Percentiles rank a stretch among this genome's conserved stretches.
Conservation (phyloP, 2,329 filamentous ascomycete species). For the Drechslerella coelobrocha region DNA sequence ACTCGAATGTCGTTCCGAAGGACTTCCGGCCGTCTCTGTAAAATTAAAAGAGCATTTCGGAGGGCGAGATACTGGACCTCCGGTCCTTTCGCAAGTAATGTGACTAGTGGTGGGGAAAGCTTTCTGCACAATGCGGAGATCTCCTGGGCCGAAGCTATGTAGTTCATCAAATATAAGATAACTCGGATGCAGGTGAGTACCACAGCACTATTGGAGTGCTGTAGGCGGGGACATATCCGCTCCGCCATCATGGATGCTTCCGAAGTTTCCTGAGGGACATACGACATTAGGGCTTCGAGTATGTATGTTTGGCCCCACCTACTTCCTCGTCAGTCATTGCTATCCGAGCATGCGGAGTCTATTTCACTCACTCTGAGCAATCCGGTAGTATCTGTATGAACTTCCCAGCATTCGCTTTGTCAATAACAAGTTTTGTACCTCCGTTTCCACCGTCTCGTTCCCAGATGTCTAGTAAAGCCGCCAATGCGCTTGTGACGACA, state of each 20-base stretch:
- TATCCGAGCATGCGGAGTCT: not conserved
- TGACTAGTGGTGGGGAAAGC: conserved; percentile 91
- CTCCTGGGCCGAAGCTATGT: conserved; percentile 89
- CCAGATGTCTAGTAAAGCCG: conserved; percentile 95
- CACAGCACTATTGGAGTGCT: conserved; percentile 95
- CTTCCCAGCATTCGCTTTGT: conserved; percentile 96
- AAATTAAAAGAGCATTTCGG: conserved; percentile 88
- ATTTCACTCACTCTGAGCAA: conserved; percentile 81
- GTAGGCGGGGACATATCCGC: conserved; percentile 90
- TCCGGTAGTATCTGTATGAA: conserved; percentile 96
- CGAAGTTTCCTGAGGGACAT: conserved; percentile 86
- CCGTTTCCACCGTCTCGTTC: conserved; percentile 80
- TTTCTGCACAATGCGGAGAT: conserved; percentile 87
- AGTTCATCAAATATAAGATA: conserved; percentile 97
- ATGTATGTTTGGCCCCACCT: conserved; percentile 99
- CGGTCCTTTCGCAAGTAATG: conserved; percentile 90
- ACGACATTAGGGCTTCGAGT: conserved; percentile 95
- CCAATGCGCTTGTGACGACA: conserved; percentile 91
- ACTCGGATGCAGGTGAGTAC: conserved; percentile 96
- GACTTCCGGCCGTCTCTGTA: conserved; percentile 91
- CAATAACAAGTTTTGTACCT: conserved; percentile 90
- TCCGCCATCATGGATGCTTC: conserved; percentile 91
- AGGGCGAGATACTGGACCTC: conserved; percentile 98
- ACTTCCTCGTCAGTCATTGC: conserved; percentile 14
- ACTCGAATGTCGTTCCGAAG: conserved; percentile 95